Percentiles rank a stretch among this genome's conserved stretches.
Conservation (phyloP, 1,284 basidiomycete species). For the Porodaedalea pini region DNA sequence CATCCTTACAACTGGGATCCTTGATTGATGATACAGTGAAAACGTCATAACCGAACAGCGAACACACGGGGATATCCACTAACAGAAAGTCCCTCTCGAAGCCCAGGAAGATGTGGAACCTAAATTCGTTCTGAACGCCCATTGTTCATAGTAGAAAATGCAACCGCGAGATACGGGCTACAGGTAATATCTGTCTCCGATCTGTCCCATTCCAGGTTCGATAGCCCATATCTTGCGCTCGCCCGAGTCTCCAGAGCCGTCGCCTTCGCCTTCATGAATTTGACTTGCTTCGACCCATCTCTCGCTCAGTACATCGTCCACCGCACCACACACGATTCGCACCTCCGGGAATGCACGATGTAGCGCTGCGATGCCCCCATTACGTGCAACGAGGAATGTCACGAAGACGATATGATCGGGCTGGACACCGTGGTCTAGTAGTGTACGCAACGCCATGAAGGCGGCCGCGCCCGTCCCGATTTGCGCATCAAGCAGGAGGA, state of each 20-base stretch:
- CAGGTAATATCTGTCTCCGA: constrained; percentile 57
- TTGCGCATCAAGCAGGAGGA: constrained; percentile 89
- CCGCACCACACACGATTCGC: constrained; percentile 77
- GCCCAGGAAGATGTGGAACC: not conserved
- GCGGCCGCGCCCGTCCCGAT: constrained; percentile 94
- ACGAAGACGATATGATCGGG: constrained; percentile 85
- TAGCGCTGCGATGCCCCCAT: constrained; percentile 76
- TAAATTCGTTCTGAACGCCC: not conserved
- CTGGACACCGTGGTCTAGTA: constrained; percentile 91
- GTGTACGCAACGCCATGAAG: constrained; percentile 93
- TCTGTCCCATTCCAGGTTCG: constrained; percentile 80
- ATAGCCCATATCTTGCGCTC: constrained; percentile 67
- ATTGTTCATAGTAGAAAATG: not conserved
- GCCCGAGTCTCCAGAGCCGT: constrained; percentile 31
- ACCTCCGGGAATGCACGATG: constrained; percentile 81
- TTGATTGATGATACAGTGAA: no score
- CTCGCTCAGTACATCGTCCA: constrained; percentile 73
- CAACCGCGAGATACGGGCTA: not conserved
- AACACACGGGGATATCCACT: not conserved
- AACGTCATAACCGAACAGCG: no score
- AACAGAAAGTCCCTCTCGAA: not conserved
- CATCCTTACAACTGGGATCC: not conserved
- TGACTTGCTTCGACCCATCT: constrained; percentile 56
- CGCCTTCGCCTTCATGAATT: constrained; percentile 33
- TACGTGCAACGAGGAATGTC: constrained; percentile 81